Base-by-base conservation (phyloP, 2,329 filamentous ascomycete species). In the Nigrospora sphaerica region DNA sequence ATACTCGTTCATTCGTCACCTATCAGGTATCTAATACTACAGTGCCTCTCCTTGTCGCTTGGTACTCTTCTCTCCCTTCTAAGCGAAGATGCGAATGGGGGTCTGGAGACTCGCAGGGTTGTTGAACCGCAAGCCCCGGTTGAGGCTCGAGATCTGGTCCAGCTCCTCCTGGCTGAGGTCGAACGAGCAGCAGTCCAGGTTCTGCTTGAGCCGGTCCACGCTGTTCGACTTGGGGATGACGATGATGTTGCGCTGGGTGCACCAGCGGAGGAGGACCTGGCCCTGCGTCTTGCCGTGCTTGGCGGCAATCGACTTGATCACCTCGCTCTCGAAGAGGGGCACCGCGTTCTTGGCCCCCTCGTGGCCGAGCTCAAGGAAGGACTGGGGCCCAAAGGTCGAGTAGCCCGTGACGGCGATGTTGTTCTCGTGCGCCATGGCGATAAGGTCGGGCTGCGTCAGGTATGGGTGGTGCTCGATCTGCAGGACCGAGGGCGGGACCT, bases 381-480 rank as follows among this genome's bases (percentile, higher is more conserved):
- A 62, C 57, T 75, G 69, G 4, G 79, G 78, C 2, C 81, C 81
- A 53, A 84, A 84, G 11, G 77, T 80, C 12, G 78, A 83, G 68
- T 83, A 85, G 18, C 77, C 81, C 1, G 80, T 84, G 13, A 85
- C 69, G 28, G 67, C 66, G 49, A 84, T 77, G 40, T 72, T 71
- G 56, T 80, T 65, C 53, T 72, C 69, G 60, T 81, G 72, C 18
- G 77, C 80, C 54, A 78, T 71, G 45, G 74, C 61, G 52, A 83
- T 62, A 42, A 83, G 67, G 10, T 70, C 67, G 33, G 68, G 64
- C 64, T 83, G 80, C 6, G 75, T 75, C 33, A 83, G 71, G 68
- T 83, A 95, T 23, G 88, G 88, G 76, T 95, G 88, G 71, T 92
- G 87, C 75, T 95, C 88, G 64, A 95, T 83, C 74, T 95, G 89